Evolutionary conservation across 148 eudicot genomes (phyloP).

Genomic region (Nepenthes gracilis): DNA sequence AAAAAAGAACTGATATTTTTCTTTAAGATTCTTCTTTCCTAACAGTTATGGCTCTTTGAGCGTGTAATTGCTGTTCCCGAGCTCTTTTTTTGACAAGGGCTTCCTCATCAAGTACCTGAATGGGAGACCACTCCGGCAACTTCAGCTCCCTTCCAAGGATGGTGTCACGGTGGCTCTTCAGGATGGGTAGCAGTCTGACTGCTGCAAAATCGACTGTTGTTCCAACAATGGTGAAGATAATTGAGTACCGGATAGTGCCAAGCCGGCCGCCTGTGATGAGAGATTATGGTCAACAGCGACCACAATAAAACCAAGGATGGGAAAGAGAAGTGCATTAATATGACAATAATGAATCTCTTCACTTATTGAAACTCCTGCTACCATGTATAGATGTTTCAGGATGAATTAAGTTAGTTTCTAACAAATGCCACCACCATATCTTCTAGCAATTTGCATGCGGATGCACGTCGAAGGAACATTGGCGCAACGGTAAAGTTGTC

Average conservation of each 20-base stretch:
- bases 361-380: no score
- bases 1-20: neutral
- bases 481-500: no score
- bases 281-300: neutral
- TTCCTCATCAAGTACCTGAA: conserved; percentile 83
- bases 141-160: conserved; percentile 28
- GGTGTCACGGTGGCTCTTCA: conserved; percentile 33
- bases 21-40: conserved; percentile 39
- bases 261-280: conserved; percentile 44
- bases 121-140: conserved; percentile 93
- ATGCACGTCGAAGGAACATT: no score
- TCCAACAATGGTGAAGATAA: conserved; percentile 64
- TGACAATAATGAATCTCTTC: no score
- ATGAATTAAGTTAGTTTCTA: no score
- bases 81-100: conserved; percentile 79
- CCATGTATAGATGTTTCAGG: no score
- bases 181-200: conserved; percentile 43
- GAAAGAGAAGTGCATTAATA: no score
- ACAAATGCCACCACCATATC: no score
- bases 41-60: conserved; percentile 41
- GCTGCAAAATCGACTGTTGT: conserved; percentile 63
- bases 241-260: conserved; percentile 69
- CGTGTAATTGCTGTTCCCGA: conserved; percentile 60
- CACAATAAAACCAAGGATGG: neutral
- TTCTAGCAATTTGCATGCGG: no score